These are phyloP conservation scores for Cylindrotheca fusiformis DNA, from an alignment of 108 stramenopile species.

Conservation along the genomic window DNA sequence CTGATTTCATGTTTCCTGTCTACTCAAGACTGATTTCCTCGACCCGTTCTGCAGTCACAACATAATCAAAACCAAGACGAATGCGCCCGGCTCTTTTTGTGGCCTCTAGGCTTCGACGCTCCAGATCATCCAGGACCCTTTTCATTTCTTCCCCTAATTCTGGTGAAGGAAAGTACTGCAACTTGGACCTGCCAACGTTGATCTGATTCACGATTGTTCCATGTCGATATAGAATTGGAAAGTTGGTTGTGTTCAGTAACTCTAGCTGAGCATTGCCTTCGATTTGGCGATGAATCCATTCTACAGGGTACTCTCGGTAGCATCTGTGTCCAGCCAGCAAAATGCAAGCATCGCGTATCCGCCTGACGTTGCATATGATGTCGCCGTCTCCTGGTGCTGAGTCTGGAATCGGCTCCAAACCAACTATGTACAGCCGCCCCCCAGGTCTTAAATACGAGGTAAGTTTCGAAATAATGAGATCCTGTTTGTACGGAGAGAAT, in stretches of 20 bases:
- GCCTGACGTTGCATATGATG: conserved; percentile 83
- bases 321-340: conserved; percentile 90
- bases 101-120: conserved; percentile 54
- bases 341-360: conserved; percentile 92
- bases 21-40: no score
- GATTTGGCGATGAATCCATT: conserved; percentile 92
- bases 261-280: conserved; percentile 31
- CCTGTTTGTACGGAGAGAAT: conserved; percentile 93
- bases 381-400: conserved; percentile 46
- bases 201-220: conserved; percentile 83
- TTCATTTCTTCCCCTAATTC: conserved; percentile 64
- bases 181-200: conserved; percentile 86
- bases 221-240: conserved; percentile 90
- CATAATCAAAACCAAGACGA: conserved; percentile 91
- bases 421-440: conserved; percentile 89
- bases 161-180: conserved; percentile 63
- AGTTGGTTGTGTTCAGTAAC: conserved; percentile 51
- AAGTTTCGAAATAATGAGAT: conserved; percentile 83
- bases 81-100: conserved; percentile 51
- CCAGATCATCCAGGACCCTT: conserved; percentile 61
- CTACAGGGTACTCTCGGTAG: conserved; percentile 93
- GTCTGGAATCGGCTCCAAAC: conserved; percentile 92
- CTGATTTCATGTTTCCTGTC: no score
- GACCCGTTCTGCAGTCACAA: conserved; percentile 75
- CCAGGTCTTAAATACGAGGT: conserved; percentile 76